These are phyloP conservation scores for Arthroderma uncinatum DNA, from an alignment of 2,329 filamentous ascomycete species.

Conservation along the genomic window DNA sequence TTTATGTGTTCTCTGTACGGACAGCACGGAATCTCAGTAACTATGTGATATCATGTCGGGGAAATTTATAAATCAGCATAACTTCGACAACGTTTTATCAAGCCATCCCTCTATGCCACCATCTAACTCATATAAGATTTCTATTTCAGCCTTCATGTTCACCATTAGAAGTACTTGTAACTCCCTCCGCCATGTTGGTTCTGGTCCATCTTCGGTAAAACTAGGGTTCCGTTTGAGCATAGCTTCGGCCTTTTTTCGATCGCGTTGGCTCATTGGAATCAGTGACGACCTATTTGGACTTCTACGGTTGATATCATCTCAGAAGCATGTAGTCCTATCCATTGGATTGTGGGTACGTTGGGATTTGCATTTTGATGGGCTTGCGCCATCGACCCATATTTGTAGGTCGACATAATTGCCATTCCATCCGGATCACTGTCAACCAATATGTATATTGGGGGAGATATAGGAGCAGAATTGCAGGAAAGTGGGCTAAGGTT, in stretches of 20 bases:
- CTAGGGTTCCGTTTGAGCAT: constrained; percentile 42
- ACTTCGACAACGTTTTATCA: constrained; percentile 18
- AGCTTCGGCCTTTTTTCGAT: constrained; percentile 43
- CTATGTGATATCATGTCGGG: background rate
- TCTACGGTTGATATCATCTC: constrained; percentile 26
- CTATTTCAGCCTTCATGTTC: constrained; percentile 52
- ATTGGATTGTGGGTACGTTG: constrained; percentile 40
- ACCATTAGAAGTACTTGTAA: constrained; percentile 52
- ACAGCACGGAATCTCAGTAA: background rate
- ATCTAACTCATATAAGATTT: constrained; percentile 39
- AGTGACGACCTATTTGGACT: constrained; percentile 19
- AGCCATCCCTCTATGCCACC: constrained; percentile 37
- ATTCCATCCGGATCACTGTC: constrained; percentile 55
- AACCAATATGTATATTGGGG: constrained; percentile 42
- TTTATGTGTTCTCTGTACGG: background rate
- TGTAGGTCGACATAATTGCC: constrained; percentile 52
- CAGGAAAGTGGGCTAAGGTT: background rate
- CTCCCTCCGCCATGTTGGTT: constrained; percentile 40
- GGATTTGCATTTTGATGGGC: constrained; percentile 42
- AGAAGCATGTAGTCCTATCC: constrained; percentile 46
- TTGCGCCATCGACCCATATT: constrained; percentile 47
- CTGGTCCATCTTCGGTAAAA: constrained; percentile 34
- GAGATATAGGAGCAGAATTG: background rate
- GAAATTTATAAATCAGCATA: background rate
- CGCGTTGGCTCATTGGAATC: constrained; percentile 41